phyloP scores from a whole-genome alignment of 106 monocot species.

The Apostasia shenzhenica region DNA sequence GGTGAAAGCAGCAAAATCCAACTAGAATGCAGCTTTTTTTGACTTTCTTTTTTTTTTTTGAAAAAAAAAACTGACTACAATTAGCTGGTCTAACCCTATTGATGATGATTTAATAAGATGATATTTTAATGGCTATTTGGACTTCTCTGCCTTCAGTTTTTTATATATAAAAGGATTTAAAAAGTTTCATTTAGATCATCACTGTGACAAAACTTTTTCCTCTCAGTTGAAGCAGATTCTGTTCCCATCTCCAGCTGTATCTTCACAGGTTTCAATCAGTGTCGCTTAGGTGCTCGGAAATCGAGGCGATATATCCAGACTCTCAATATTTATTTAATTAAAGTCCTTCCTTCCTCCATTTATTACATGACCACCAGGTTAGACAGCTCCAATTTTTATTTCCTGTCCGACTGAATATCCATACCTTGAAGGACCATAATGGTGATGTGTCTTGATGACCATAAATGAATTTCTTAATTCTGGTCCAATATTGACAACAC shows the following conservation, averaged over 20 bases:
- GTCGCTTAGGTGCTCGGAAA: conserved; percentile 68
- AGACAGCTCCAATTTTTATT: conserved; percentile 8
- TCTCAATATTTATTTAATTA: conserved; percentile 45
- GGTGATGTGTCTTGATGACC: conserved; percentile 43
- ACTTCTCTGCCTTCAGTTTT: no score
- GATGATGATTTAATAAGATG: no score
- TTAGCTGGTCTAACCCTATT: no score
- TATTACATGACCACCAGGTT: conserved; percentile 26
- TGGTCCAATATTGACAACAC: conserved; percentile 90
- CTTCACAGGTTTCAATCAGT: conserved; percentile 53
- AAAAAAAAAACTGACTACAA: no score
- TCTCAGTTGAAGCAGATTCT: conserved; percentile 35
- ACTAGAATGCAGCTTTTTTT: no score
- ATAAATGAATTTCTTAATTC: conserved; percentile 95
- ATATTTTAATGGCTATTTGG: no score
- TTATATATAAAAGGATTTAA: no score
- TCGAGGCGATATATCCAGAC: conserved; percentile 91
- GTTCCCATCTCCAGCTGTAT: conserved; percentile 57
- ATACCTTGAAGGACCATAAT: conserved; percentile 8
- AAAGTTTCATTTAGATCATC: not conserved
- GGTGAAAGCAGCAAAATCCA: no score
- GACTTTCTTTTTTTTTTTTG: no score
- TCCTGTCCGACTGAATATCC: conserved; percentile 1
- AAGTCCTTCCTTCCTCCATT: conserved; percentile 49
- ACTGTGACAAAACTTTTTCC: not conserved